Base-by-base conservation (phyloP, 441 rosid species). In the Dalechampia spathulata region DNA sequence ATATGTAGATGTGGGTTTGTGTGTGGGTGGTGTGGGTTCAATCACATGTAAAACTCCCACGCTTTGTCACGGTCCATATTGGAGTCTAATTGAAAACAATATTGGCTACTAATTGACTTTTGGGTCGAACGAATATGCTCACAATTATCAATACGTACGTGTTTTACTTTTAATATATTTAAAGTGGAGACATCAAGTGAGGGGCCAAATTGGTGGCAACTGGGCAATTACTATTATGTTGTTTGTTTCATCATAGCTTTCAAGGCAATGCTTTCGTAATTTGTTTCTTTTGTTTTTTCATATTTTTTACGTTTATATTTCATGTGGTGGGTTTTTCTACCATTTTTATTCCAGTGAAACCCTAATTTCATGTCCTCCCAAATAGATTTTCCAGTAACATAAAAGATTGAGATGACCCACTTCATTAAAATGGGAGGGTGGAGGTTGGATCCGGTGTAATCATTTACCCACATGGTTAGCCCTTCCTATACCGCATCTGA, bases 381-480 rank as follows among this genome's bases (percentile, higher is more conserved):
- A n/a, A n/a, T n/a, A n/a, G n/a, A n/a, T n/a, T n/a, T n/a, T n/a
- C n/a, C n/a, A n/a, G n/a, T n/a, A n/a, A n/a, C n/a, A n/a, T n/a
- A n/a, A n/a, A 34, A 47, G 50, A 60, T 25, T 41, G 50, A 49
- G 51, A 54, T 64, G 71, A 58, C 71, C 75, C 66, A 62, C 70
- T 37, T 48, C 37, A 14, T n/a, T 36, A 37, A 36, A 48, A 13
- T 43, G 52, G 45, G 63, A 17, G 67, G 67, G 44, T 44, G 42
- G 49, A 51, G 14, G 64, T 44, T 55, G 44, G 46, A 52, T 37
- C 27, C 20, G 40, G 49, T 59, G 39, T 17, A 44, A 58, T 65
- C 63, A 49, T n/a, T 55, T 20, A 45, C 34, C 45, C 61, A 52
- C 74, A 69, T 57, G 67, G 42, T n/a, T 53, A 36, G 9, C 10